phyloP scores from a whole-genome alignment of 2,329 filamentous ascomycete genomes.

The Colletotrichum incanum region DNA sequence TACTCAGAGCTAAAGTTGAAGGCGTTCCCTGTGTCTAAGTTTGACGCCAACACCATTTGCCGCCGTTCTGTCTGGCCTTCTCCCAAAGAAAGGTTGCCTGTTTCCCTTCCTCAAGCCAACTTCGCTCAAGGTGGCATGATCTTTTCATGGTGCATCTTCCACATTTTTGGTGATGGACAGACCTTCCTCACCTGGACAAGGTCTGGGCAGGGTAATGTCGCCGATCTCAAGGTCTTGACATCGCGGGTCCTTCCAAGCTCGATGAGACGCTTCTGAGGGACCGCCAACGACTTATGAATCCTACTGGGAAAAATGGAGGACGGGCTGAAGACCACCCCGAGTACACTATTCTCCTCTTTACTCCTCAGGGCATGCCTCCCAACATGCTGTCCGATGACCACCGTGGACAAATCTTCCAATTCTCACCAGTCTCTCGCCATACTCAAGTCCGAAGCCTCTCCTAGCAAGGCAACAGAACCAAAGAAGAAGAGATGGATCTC shows the following conservation, averaged over 20 bases:
- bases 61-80: constrained; percentile 48
- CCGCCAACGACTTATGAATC: constrained; percentile 49
- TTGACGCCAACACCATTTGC: constrained; percentile 47
- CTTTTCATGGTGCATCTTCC: constrained; percentile 49
- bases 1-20: constrained; percentile 49
- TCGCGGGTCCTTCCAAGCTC: constrained; percentile 46
- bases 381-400: constrained; percentile 53
- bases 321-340: constrained; percentile 51
- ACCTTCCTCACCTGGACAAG: constrained; percentile 51
- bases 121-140: constrained; percentile 51
- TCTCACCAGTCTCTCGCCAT: constrained; percentile 48
- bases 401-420: constrained; percentile 52
- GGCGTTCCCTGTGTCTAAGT: constrained; percentile 47
- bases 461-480: constrained; percentile 47
- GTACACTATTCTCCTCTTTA: constrained; percentile 50
- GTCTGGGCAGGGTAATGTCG: constrained; percentile 56
- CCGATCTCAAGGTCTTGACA: constrained; percentile 48
- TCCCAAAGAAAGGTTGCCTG: constrained; percentile 44
- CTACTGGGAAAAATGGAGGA: constrained; percentile 49
- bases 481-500: constrained; percentile 47
- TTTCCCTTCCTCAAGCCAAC: constrained; percentile 49
- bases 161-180: constrained; percentile 54
- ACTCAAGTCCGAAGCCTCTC: constrained; percentile 52
- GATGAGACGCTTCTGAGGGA: constrained; percentile 50
- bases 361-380: constrained; percentile 48